phyloP scores from a whole-genome alignment of 2,329 filamentous ascomycete genomes.

The Keithomyces neogunnii region DNA sequence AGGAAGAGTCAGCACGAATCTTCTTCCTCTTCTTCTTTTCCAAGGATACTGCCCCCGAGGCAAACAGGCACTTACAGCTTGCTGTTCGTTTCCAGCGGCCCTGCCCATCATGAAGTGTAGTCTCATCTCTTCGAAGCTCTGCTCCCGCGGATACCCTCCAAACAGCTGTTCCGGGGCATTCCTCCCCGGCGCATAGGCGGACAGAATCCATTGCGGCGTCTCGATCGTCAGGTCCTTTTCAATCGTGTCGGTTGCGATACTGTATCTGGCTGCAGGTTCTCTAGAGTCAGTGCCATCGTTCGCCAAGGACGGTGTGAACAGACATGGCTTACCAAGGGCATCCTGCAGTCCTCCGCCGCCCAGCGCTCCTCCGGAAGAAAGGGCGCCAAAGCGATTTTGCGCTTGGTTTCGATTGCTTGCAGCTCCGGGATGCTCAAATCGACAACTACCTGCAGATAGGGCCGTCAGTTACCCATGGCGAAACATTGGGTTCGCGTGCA shows the following conservation, averaged over 20 bases:
- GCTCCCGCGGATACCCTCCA: slow-evolving; percentile 68
- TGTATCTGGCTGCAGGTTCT: slow-evolving; percentile 29
- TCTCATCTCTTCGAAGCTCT: slow-evolving; percentile 82
- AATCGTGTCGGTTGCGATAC: slow-evolving; percentile 51
- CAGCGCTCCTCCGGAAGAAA: slow-evolving; percentile 22
- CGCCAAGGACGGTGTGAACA: neutral
- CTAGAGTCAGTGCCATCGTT: slow-evolving; percentile 4
- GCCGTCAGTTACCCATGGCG: neutral
- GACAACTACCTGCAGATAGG: slow-evolving; percentile 36
- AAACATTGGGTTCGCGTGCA: neutral
- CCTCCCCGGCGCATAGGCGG: slow-evolving; percentile 71
- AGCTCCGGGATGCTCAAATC: slow-evolving; percentile 44
- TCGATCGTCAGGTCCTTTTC: slow-evolving; percentile 60
- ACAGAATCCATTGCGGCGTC: slow-evolving; percentile 76
- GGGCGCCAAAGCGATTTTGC: slow-evolving; percentile 50
- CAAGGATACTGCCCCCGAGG: too few species aligned
- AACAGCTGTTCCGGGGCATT: slow-evolving; percentile 77
- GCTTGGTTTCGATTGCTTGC: slow-evolving; percentile 23
- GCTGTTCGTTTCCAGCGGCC: slow-evolving; percentile 49
- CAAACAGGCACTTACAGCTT: slow-evolving; percentile 34
- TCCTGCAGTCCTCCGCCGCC: slow-evolving; percentile 16
- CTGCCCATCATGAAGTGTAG: slow-evolving; percentile 58
- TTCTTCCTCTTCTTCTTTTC: slow-evolving; percentile 1
- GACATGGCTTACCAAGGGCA: slow-evolving; percentile 13
- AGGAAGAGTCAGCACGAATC: neutral